phyloP scores from a whole-genome alignment of 176 grass and related monocot genomes.

The Oryza coarctata region DNA sequence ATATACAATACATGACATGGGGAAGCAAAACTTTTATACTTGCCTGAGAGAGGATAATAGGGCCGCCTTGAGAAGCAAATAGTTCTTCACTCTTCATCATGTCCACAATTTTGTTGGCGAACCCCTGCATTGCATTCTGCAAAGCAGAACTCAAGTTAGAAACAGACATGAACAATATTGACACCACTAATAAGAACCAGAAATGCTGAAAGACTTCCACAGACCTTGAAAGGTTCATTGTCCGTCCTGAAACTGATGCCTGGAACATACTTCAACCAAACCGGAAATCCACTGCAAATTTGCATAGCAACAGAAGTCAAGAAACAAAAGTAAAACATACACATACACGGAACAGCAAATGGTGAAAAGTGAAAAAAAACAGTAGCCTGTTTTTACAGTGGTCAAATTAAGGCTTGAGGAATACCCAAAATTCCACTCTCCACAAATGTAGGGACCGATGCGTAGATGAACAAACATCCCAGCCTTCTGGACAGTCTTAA shows the following conservation, averaged over 20 bases:
- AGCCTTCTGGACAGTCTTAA: conserved; percentile 83
- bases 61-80: conserved; percentile 96
- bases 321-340: conserved; percentile 12
- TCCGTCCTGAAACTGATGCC: conserved; percentile 99
- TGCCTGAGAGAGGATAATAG: conserved; percentile 97
- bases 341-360: conserved; percentile 12
- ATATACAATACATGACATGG: not conserved
- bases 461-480: conserved; percentile 94
- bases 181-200: conserved; percentile 19
- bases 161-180: not conserved
- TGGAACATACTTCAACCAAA: conserved; percentile 98
- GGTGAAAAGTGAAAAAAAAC: conserved; percentile 9
- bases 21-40: conserved; percentile 27
- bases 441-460: conserved; percentile 95
- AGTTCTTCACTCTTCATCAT: conserved; percentile 90
- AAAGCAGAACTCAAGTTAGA: conserved; percentile 28
- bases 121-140: conserved; percentile 95
- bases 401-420: conserved; percentile 19
- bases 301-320: conserved; percentile 27
- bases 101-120: conserved; percentile 87
- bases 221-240: conserved; percentile 95
- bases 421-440: conserved; percentile 99
- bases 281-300: conserved; percentile 83
- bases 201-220: conserved; percentile 20
- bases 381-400: not conserved